Evolutionary conservation across 805 yeast species (phyloP).

Genomic region (Metschnikowia corniflorae): DNA sequence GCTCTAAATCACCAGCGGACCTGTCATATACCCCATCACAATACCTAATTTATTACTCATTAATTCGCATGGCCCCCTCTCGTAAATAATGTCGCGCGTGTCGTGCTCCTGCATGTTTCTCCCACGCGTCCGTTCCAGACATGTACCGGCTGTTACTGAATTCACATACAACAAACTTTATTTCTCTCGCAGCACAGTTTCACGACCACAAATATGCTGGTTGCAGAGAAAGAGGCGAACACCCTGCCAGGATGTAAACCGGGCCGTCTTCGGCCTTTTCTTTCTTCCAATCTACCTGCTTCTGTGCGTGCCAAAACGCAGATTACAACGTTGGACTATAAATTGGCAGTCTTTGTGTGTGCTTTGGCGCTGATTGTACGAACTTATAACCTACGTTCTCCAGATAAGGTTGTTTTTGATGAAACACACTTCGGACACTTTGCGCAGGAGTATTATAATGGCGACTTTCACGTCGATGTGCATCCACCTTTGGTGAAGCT

Average conservation of each 20-base stretch:
- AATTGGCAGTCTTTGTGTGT: constrained; percentile 2
- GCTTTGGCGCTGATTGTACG: constrained; percentile 27
- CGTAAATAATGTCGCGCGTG: no score
- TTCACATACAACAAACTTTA: no score
- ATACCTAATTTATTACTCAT: no score
- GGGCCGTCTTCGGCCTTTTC: constrained; percentile 31
- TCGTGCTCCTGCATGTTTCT: no score
- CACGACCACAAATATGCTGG: no score
- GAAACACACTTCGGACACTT: constrained; percentile 43
- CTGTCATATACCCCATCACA: no score
- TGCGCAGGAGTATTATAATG: constrained; percentile 46
- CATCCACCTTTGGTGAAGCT: constrained; percentile 71
- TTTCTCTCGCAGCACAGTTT: no score
- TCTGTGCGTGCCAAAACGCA: constrained; percentile 12
- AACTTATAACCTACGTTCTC: constrained; percentile 31
- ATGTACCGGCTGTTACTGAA: no score
- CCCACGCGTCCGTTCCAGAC: no score
- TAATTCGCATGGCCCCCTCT: no score
- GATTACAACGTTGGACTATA: constrained; percentile 17
- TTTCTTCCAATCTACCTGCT: constrained; percentile 23
- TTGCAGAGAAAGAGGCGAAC: neutral
- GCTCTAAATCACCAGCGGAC: no score
- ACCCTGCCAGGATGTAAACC: constrained; percentile 25
- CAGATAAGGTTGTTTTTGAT: constrained; percentile 45
- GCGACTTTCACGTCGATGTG: constrained; percentile 64